Evolutionary conservation across 1,139 yeast genomes (phyloP), one percentile per base, ranked within the genome.

Genomic region (Blastobotrys elegans): DNA sequence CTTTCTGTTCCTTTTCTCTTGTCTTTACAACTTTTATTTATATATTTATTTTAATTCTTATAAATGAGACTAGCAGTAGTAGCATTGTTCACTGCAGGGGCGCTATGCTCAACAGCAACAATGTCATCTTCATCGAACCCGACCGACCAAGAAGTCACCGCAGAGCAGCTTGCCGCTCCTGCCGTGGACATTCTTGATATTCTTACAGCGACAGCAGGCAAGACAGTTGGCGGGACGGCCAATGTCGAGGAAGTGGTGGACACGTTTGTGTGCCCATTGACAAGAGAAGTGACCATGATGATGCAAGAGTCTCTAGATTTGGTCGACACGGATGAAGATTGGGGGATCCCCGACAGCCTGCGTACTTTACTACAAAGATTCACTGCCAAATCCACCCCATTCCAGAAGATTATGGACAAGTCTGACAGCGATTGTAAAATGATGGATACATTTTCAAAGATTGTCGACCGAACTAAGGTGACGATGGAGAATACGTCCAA

Each of bases 211-310:
- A 10, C 39, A 4, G 33, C 18, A 8, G 27, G 39, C 26, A 32
- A 33, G 22, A 11, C 34, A 8, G 21, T 34, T 20, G 38, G 17
- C 31, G 18, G 33, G 8, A 33, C 18, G 4, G 44, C 20, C 18
- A 26, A 39, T 4, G 14, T 26, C 8, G 17, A 21, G 1, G 33
- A 13, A 13, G 43, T 44, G 6, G 29, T 35, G 3, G 47, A 44
- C 38, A 33, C 8, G 34, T 44, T 44, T 33, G 38, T 44, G 7
- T 44, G 47, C 16, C 47, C 47, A 10, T 10, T 44, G 20, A 27
- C 33, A n/a, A 24, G 33, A 14, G 44, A 41, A 3, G 22, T 41
- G 6, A 34, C 38, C 8, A 29, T 6, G 3, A 40, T 40, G 36
- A 20, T 40, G 17, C 14, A 27, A 10, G 13, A 26, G 14, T n/a